phyloP scores from a whole-genome alignment of 1,284 basidiomycete genomes.

The Leccinum subspadiceum region DNA sequence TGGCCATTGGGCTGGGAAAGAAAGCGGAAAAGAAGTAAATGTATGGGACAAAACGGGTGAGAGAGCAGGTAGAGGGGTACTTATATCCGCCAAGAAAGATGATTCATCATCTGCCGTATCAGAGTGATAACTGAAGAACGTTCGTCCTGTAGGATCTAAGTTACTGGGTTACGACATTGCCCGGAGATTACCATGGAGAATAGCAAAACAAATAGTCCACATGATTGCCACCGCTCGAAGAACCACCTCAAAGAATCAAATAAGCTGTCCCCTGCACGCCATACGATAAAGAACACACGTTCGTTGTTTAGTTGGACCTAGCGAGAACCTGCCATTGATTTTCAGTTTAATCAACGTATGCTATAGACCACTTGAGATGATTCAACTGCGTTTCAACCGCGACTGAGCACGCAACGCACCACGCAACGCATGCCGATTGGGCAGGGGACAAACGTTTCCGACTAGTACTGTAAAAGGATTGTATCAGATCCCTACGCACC shows the following conservation, averaged over 20 bases:
- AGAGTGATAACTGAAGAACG: slow-evolving; percentile 16
- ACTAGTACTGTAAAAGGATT: too few relatives aligned
- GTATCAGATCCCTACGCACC: too few relatives aligned
- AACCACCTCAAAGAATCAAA: neutral
- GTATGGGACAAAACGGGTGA: neutral
- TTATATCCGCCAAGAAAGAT: slow-evolving; percentile 18
- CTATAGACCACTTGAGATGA: neutral
- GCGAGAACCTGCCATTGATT: neutral
- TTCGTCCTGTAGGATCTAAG: slow-evolving; percentile 7
- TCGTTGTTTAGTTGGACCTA: neutral
- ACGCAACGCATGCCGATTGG: neutral
- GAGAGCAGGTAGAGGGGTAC: neutral
- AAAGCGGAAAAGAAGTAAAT: neutral
- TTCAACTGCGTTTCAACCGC: neutral
- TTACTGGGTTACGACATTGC: slow-evolving; percentile 3
- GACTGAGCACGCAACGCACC: neutral
- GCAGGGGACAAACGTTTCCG: slow-evolving; percentile 23
- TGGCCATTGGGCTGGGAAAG: slow-evolving; percentile 14
- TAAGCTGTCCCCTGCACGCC: neutral
- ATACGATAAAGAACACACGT: neutral
- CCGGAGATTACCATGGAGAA: slow-evolving; percentile 15
- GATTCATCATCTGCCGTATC: neutral
- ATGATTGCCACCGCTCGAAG: neutral
- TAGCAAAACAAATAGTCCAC: neutral
- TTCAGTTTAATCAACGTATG: neutral